Evolutionary conservation across 257 asterid species (phyloP), one percentile per base, ranked within the genome.

Genomic region (Solanum dulcamara): DNA sequence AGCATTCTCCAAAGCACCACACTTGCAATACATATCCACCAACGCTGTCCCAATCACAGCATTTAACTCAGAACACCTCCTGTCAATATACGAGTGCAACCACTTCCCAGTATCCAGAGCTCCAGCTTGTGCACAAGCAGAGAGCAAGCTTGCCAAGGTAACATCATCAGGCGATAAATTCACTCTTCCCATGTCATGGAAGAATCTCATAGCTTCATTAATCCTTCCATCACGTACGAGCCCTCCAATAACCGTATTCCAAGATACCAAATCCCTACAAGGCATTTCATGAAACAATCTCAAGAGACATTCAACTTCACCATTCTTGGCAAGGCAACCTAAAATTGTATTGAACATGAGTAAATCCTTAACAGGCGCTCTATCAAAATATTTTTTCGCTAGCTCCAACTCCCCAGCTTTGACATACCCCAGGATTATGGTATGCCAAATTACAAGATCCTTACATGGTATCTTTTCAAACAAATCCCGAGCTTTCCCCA

Each of bases 51-150:
- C 82, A 81, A 85, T 48, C 22, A 85, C 74, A 81, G 67, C 48
- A 67, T 51, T 81, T 28, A 85, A 51, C 62, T 50, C 28, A 14
- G 62, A 48, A 51, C 15, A 35, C 71, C 85, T 85, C 85, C 85
- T 66, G 51, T 67, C 72, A 10, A 81, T 85, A 80, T 62, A 81
- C 2, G 88, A 85, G 18, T 85, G 88, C 22, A 85, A 32, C 88
- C 83, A 50, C 64, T 67, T 85, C 46, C 88, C 88, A 66, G 50
- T 50, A 37, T 67, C 85, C 35, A 85, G 48, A 48, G 88, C 88
- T 85, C 88, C 88, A 81, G 77, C 59, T 67, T 67, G 88, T 24
- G 80, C 88, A 67, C 88, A 80, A 85, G 85, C 85, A 33, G 85
- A 85, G 60, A 85, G 82, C 75, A 85, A 72, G 59, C 62, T 81